Evolutionary conservation across 148 eudicot species (phyloP).

Genomic region (Rhododendron ferrugineum): DNA sequence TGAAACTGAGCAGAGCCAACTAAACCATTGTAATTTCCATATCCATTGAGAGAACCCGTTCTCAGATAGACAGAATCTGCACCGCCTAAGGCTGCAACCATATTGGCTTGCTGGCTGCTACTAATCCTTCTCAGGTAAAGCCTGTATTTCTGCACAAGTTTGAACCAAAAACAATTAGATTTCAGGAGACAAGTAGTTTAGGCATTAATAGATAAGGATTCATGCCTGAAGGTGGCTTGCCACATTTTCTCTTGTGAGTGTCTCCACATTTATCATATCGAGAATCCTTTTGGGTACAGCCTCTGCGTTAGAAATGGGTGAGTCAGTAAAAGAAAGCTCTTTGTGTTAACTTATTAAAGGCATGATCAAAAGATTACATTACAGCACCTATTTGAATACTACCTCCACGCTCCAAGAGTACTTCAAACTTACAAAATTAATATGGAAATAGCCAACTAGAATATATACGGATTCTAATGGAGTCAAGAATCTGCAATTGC

Average conservation of each 20-base stretch:
- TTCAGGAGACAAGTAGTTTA: background rate
- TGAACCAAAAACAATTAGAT: background rate
- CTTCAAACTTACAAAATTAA: background rate
- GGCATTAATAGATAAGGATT: background rate
- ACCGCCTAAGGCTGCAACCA: slow-evolving; percentile 55
- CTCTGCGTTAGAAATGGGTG: slow-evolving; percentile 40
- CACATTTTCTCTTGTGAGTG: slow-evolving; percentile 88
- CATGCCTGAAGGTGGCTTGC: slow-evolving; percentile 96
- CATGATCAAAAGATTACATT: background rate
- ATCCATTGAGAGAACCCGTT: slow-evolving; percentile 29
- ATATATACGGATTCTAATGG: background rate
- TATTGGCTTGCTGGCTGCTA: slow-evolving; percentile 53
- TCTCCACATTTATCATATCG: slow-evolving; percentile 81
- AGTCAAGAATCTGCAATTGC: background rate
- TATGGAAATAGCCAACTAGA: background rate
- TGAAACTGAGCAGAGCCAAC: slow-evolving; percentile 29
- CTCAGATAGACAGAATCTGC: slow-evolving; percentile 39
- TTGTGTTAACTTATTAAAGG: background rate
- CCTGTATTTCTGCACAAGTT: slow-evolving; percentile 54
- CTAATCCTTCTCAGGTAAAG: slow-evolving; percentile 53
- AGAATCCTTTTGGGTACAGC: slow-evolving; percentile 96
- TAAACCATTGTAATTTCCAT: slow-evolving; percentile 28
- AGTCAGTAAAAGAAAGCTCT: background rate
- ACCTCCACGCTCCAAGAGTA: background rate
- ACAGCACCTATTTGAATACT: background rate